Conservation (phyloP, 164 flowering plant genomes). For the Dillenia suffruticosa region DNA sequence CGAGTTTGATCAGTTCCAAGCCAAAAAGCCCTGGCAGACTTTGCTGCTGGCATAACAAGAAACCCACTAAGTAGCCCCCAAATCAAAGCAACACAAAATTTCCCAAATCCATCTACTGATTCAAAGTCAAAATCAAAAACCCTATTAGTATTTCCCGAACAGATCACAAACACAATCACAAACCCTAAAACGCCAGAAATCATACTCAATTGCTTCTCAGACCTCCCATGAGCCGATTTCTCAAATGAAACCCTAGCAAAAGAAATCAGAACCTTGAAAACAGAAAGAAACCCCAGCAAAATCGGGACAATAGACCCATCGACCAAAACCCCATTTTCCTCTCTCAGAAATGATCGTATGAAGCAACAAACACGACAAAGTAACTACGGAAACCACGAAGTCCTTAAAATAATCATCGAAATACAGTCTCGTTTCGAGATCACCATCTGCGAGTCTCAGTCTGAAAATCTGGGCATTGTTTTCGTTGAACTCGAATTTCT, state of each 20-base stretch:
- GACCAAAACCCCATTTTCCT: constrained; percentile 28
- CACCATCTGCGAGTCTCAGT: constrained; percentile 56
- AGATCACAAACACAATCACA: constrained; percentile 34
- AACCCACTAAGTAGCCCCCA: constrained; percentile 59
- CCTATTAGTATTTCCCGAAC: constrained; percentile 21
- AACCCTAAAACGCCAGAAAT: constrained; percentile 57
- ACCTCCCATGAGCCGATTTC: constrained; percentile 66
- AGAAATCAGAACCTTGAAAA: constrained; percentile 29
- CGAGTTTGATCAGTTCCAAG: constrained; percentile 89
- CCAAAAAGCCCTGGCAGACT: constrained; percentile 76
- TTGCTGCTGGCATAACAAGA: constrained; percentile 55
- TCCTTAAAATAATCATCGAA: constrained; percentile 39
- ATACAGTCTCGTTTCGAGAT: constrained; percentile 55
- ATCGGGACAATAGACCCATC: constrained; percentile 55
- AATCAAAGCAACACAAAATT: constrained; percentile 33
- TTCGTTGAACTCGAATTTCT: constrained; percentile 77
- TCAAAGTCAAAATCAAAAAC: constrained; percentile 54
- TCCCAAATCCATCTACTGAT: constrained; percentile 47
- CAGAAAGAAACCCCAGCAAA: constrained; percentile 33
- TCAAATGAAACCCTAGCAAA: constrained; percentile 53
- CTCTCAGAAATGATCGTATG: constrained; percentile 28
- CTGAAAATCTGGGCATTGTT: constrained; percentile 94
- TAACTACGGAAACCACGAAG: constrained; percentile 37
- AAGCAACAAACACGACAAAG: constrained; percentile 40
- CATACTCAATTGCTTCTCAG: constrained; percentile 72